Base-by-base conservation (phyloP, 179 eudicot species). In the Corrigiola litoralis region DNA sequence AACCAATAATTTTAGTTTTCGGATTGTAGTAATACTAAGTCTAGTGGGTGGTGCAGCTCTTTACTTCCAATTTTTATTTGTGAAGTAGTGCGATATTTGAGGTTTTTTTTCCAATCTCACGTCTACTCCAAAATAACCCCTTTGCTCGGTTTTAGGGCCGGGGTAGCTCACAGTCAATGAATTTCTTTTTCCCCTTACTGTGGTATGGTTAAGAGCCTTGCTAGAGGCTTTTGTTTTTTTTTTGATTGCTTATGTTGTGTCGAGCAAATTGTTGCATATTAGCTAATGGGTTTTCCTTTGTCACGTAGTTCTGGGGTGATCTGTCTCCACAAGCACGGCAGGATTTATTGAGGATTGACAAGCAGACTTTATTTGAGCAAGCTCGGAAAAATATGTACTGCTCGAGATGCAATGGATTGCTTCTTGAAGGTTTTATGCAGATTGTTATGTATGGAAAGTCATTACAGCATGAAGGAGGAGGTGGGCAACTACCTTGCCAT, bases 351-450 rank as follows among this genome's bases (percentile, higher is more conserved):
- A 78, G 87, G 75, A 76, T 95, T 17, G 97, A 95, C 57, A 95
- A 91, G 58, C 99, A 91, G 66, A 75, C 85, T 21, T 79, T 95
- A 44, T 88, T 88, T 44, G 99, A 95, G 84, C 96, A 91, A 82
- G 97, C 99, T 71, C 96, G 99, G 63, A 95, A 91, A 70, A 95
- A 88, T 69, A 76, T 88, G 95, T 95, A 95, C 67, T 95, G 99
- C 72, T 91, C 99, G 40, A 88, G 99, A 76, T 95, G 99, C 83
- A 91, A 85, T 44, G 99, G 99, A 61, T 77, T 95, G 59, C 80
- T 95, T 75, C 90, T 91, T 14, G 97, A 91, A 78, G 95, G 96
- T 14, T 91, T 80, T 74, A 70, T 82, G 80, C 97, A 91, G 76
- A 95, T 95, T 73, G 92, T 86, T 67, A 81, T 85, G 86, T 87